phyloP scores from a whole-genome alignment of 441 rosid genomes.

The Flueggea neowawraea region DNA sequence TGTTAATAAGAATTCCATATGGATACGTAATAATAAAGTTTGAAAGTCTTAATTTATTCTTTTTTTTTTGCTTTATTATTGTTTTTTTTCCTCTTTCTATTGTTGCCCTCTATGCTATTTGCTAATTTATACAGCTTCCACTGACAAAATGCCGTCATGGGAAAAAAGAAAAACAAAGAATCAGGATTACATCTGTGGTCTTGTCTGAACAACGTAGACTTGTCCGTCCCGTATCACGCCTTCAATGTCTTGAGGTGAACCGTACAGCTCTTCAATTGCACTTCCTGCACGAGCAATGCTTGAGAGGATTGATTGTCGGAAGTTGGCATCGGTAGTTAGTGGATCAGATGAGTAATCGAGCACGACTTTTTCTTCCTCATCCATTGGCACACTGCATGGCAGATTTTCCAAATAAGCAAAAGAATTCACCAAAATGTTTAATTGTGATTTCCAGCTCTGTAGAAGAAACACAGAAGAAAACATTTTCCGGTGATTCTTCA shows the following conservation, averaged over 20 bases:
- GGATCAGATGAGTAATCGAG: conserved; percentile 84
- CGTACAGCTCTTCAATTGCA: conserved; percentile 81
- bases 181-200: conserved; percentile 80
- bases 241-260: conserved; percentile 94
- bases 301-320: conserved; percentile 63
- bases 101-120: neutral
- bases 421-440: neutral
- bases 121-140: conserved; percentile 1
- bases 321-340: conserved; percentile 56
- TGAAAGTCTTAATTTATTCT: conserved; percentile 3
- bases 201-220: conserved; percentile 88
- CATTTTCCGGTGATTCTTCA: neutral
- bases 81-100: neutral
- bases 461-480: neutral
- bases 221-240: conserved; percentile 90
- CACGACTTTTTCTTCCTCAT: conserved; percentile 75
- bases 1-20: neutral
- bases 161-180: neutral
- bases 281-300: conserved; percentile 77
- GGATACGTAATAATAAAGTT: neutral
- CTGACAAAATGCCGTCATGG: conserved; percentile 14
- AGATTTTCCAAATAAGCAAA: conserved; percentile 6
- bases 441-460: neutral
- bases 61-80: neutral
- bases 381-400: conserved; percentile 91